Conservation (phyloP, 768 basidiomycete species). For the Leucosporidium scottii region DNA sequence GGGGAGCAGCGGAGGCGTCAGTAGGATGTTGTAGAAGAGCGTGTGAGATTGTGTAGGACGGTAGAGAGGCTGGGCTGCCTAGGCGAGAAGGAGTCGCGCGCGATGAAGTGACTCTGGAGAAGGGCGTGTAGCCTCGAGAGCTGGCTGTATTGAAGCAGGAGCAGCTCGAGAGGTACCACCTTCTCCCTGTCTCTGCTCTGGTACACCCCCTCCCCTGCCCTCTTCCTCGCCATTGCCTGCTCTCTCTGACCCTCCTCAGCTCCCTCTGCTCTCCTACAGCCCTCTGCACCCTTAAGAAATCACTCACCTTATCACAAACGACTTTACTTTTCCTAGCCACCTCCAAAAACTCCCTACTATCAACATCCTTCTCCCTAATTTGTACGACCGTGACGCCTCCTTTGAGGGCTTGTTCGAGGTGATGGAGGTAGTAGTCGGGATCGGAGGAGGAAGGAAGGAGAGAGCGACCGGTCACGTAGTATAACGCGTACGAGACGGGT, state of each 20-base stretch:
- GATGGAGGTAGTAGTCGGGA: slow-evolving; percentile 58
- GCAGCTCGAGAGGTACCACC: no score
- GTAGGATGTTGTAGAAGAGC: neutral
- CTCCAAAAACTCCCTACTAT: slow-evolving; percentile 77
- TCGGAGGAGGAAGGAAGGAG: slow-evolving; percentile 57
- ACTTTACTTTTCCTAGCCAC: slow-evolving; percentile 63
- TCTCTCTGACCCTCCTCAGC: neutral
- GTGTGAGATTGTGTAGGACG: no score
- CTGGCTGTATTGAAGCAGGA: neutral
- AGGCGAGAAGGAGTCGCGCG: no score
- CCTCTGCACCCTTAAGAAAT: neutral
- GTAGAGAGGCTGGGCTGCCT: no score
- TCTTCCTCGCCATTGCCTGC: no score
- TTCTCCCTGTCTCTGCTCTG: neutral
- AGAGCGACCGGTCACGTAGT: slow-evolving; percentile 77
- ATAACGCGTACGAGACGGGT: slow-evolving; percentile 52
- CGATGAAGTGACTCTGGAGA: no score
- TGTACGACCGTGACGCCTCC: slow-evolving; percentile 89
- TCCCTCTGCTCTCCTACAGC: no score
- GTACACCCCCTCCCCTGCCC: neutral
- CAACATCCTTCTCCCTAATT: slow-evolving; percentile 60
- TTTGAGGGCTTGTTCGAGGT: slow-evolving; percentile 69
- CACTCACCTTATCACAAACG: slow-evolving; percentile 55
- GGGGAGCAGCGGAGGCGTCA: neutral
- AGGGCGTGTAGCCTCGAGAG: neutral